These are phyloP conservation scores for Nannochloropsis salina DNA, from an alignment of 108 stramenopile species.

Conservation along the genomic window DNA sequence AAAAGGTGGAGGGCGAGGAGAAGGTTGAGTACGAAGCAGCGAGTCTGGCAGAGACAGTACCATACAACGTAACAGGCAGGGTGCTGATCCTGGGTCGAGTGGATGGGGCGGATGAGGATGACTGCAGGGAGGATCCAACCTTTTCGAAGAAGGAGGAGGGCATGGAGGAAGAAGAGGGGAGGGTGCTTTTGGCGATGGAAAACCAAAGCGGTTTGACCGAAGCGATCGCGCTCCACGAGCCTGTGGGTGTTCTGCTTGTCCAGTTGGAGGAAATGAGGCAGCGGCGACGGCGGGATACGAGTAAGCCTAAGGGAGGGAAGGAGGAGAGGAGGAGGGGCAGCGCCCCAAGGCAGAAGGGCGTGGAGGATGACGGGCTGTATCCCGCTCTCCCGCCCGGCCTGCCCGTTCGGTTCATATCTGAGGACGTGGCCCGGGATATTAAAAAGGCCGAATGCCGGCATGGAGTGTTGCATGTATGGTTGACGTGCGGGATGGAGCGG, in stretches of 20 bases:
- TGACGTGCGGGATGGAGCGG: neutral
- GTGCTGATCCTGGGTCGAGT: too few species aligned
- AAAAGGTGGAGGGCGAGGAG: neutral
- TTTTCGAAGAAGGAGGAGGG: neutral
- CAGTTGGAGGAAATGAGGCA: constrained; percentile 15
- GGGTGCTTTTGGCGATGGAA: neutral
- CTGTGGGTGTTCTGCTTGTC: neutral
- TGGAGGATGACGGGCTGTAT: neutral
- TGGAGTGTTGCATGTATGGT: neutral
- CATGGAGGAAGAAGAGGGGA: neutral
- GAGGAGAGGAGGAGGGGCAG: neutral
- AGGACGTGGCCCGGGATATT: neutral
- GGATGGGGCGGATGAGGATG: too few species aligned
- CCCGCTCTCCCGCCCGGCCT: neutral
- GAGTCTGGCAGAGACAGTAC: neutral
- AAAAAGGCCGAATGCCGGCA: neutral
- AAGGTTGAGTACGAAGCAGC: neutral
- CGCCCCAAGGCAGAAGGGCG: neutral
- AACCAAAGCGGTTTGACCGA: neutral
- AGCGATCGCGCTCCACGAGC: neutral
- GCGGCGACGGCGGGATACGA: neutral
- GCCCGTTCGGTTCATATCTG: neutral
- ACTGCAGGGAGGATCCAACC: neutral
- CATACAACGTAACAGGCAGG: too few species aligned
- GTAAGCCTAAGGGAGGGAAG: neutral